Percentiles rank a stretch among this genome's conserved stretches.
phyloP scores from a whole-genome alignment of 2,329 filamentous ascomycete genomes.

The Alternaria dauci region DNA sequence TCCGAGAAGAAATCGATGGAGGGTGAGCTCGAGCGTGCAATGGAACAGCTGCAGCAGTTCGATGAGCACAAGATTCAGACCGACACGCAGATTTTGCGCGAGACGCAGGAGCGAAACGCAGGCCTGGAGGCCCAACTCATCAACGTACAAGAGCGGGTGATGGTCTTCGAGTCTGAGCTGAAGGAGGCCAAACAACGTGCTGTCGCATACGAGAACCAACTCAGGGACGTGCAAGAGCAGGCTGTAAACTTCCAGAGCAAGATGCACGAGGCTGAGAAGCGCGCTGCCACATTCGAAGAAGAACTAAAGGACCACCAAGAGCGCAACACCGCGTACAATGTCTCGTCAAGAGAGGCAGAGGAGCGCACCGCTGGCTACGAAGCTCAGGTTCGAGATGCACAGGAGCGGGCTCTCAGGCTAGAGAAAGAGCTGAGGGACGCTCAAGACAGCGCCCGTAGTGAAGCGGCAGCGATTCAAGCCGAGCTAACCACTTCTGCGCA shows the following conservation, averaged over 20 bases:
- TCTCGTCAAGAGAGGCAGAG: constrained; percentile 31
- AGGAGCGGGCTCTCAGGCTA: constrained; percentile 44
- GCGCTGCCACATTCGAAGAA: constrained; percentile 38
- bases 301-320: constrained; percentile 44
- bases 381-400: constrained; percentile 42
- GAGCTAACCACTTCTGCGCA: constrained; percentile 45
- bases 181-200: constrained; percentile 38
- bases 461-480: constrained; percentile 48
- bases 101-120: constrained; percentile 44
- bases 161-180: constrained; percentile 42
- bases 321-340: constrained; percentile 30
- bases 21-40: constrained; percentile 47
- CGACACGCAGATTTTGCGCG: constrained; percentile 34
- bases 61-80: constrained; percentile 35
- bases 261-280: constrained; percentile 38
- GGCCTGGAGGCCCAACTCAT: constrained; percentile 44
- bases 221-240: constrained; percentile 44
- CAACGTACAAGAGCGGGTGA: constrained; percentile 46
- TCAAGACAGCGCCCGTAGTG: constrained; percentile 46
- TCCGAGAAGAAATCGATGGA: constrained; percentile 49
- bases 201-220: constrained; percentile 43
- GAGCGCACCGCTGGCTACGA: constrained; percentile 41
- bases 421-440: constrained; percentile 44
- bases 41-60: constrained; percentile 41
- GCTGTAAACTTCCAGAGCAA: constrained; percentile 43